Evolutionary conservation across 148 eudicot genomes (phyloP).

Genomic region (Vaccinium darrowii): DNA sequence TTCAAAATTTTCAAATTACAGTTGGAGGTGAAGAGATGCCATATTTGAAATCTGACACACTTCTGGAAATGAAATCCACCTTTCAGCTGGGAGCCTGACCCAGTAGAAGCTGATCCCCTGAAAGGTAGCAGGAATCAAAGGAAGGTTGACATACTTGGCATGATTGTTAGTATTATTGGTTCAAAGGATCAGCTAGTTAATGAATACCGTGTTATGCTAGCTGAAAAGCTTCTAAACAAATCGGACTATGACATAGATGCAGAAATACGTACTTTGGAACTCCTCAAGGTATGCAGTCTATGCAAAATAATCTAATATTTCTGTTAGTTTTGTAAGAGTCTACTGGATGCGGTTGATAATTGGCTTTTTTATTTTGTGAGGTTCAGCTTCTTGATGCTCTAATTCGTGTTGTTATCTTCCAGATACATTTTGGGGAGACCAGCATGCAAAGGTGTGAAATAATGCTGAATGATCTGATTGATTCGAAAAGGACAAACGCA

Average conservation of each 20-base stretch:
- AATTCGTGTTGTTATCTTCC: slow-evolving; percentile 20
- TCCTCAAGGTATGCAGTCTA: slow-evolving; percentile 60
- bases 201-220: slow-evolving; percentile 96
- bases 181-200: slow-evolving; percentile 95
- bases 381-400: slow-evolving; percentile 17
- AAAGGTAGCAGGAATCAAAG: slow-evolving; percentile 69
- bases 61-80: slow-evolving; percentile 14
- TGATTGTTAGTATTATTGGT: slow-evolving; percentile 95
- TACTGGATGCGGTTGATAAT: slow-evolving; percentile 12
- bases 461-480: slow-evolving; percentile 98
- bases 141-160: slow-evolving; percentile 92
- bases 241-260: slow-evolving; percentile 93
- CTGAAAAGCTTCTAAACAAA: slow-evolving; percentile 95
- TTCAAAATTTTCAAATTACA: not conserved
- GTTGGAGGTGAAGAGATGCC: not conserved
- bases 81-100: slow-evolving; percentile 98
- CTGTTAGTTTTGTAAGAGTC: slow-evolving; percentile 10
- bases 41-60: slow-evolving; percentile 18
- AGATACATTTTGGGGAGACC: slow-evolving; percentile 99
- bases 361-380: not conserved
- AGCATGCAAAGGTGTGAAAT: slow-evolving; percentile 99
- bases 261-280: slow-evolving; percentile 92
- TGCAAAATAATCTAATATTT: slow-evolving; percentile 1
- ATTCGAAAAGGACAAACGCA: slow-evolving; percentile 82
- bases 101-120: slow-evolving; percentile 88